Percentiles rank a stretch among this genome's conserved stretches.
These are phyloP conservation scores for Lactarius hatsudake DNA, from an alignment of 768 basidiomycete species.

Conservation along the genomic window DNA sequence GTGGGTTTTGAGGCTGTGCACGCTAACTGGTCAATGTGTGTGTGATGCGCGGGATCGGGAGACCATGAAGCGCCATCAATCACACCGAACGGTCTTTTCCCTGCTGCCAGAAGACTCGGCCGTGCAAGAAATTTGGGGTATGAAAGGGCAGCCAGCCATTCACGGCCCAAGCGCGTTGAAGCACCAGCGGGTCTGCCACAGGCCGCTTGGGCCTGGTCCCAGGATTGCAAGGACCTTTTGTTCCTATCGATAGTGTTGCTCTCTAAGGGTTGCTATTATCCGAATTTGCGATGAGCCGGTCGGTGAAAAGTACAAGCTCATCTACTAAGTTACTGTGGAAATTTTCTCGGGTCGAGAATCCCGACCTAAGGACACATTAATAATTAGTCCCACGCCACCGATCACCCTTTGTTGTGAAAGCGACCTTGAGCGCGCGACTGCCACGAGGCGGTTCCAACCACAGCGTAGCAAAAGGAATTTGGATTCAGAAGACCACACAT, in stretches of 20 bases:
- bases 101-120: background rate
- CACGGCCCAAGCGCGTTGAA: background rate
- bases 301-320: background rate
- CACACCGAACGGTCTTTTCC: background rate
- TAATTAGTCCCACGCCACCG: background rate
- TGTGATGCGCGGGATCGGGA: background rate
- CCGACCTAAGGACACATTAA: background rate
- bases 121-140: background rate
- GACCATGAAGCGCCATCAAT: background rate
- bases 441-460: too few species aligned
- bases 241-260: background rate
- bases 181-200: background rate
- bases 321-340: background rate
- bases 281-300: background rate
- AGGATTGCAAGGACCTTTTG: background rate
- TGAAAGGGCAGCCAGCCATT: background rate
- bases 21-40: background rate
- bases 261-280: background rate
- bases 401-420: background rate
- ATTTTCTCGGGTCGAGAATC: background rate
- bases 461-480: too few species aligned
- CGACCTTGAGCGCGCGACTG: too few species aligned
- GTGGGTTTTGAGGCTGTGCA: too few species aligned
- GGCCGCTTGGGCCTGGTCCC: background rate
- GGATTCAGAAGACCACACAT: background rate